Evolutionary conservation across 176 grass and related monocot species (phyloP).

Genomic region (Pontederia paniculata): DNA sequence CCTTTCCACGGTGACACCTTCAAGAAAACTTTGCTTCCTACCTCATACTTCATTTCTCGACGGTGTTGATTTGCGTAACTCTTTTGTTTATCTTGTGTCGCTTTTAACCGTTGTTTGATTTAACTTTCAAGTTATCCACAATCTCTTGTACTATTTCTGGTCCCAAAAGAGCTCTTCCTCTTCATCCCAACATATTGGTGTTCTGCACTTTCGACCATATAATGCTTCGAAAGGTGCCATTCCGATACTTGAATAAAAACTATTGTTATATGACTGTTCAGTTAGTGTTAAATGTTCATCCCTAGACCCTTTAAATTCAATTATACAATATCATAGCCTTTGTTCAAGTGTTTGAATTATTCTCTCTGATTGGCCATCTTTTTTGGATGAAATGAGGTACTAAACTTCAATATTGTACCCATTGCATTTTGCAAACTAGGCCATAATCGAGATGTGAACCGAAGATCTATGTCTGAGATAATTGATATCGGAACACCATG

Average conservation of each 20-base stretch:
- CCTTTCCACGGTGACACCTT: too few relatives aligned
- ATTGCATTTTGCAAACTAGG: neutral
- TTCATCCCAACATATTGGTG: neutral
- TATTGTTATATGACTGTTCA: slow-evolving; percentile 4
- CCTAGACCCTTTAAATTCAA: neutral
- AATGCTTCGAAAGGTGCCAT: slow-evolving; percentile 1
- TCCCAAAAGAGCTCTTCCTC: neutral
- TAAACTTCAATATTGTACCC: neutral
- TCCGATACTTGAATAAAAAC: neutral
- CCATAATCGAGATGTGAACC: neutral
- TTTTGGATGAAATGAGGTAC: neutral
- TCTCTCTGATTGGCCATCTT: neutral
- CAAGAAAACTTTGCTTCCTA: too few relatives aligned
- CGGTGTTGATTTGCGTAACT: too few relatives aligned
- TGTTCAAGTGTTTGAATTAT: neutral
- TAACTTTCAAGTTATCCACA: neutral
- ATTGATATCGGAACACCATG: too few relatives aligned
- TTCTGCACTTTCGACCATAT: neutral
- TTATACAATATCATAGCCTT: neutral
- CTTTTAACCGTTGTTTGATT: slow-evolving; percentile 7
- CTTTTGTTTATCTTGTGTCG: too few relatives aligned
- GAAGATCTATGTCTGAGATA: too few relatives aligned
- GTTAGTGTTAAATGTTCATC: neutral
- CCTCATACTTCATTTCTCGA: too few relatives aligned
- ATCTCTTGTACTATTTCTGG: neutral